Base-by-base conservation (phyloP, 345 rosid species). In the Rhizophora apiculata region DNA sequence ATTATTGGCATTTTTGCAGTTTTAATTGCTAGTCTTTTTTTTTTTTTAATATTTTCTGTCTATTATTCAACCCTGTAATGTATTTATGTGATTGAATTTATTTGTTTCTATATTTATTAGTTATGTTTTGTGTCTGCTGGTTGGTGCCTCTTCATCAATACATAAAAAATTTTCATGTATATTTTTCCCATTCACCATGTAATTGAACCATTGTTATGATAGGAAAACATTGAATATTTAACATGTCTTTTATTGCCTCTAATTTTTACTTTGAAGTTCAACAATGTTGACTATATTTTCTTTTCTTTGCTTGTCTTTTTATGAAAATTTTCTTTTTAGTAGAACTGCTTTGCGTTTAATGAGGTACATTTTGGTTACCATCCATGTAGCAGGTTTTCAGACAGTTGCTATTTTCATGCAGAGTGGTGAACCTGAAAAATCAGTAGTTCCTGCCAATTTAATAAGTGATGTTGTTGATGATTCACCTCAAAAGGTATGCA, bases 371-470 rank as follows among this genome's bases (percentile, higher is more conserved):
- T 81, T 88, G 85, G 94, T 85, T 86, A 88, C 79, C 72, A 87
- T 89, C 85, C 82, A 81, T 87, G 91, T 83, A 90, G 96, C 89
- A 90, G 96, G 93, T 88, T 92, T 90, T 90, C 93, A 90, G 96
- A 85, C 90, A 86, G 96, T 92, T 92, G 89, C 92, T 90, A 85
- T 92, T 95, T 95, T 95, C 89, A 86, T 95, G 98, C 99, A 92
- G 99, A 88, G 86, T 86, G 91, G 85, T 80, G 89, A 87, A 69
- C 68, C 60, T 58, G 87, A 82, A 75, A 87, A 82, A 76, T 82
- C 79, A 63, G 86, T 64, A 55, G 79, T 83, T 71, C 79, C 82
- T 39, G 75, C 75, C 39, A 74, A 64, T 73, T 56, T 56, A 62
- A 64, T 83, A 46, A 80, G 83, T 67, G 80, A 84, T 82, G 34